Base-by-base conservation (phyloP, 2,329 filamentous ascomycete species). In the Periconia macrospinosa region DNA sequence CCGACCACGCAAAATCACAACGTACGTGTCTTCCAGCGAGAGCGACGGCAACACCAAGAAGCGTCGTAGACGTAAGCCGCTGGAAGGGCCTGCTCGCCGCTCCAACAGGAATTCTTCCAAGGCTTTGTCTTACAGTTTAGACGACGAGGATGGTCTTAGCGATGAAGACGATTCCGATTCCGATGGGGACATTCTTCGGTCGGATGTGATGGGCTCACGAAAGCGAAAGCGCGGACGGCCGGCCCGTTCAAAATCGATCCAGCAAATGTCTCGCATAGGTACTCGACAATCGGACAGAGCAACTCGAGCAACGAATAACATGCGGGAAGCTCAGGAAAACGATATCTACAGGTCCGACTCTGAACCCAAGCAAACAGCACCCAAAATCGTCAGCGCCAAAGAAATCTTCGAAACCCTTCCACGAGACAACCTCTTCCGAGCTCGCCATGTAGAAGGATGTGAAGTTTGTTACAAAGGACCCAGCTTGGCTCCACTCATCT, bases 381-480 rank as follows among this genome's bases (percentile, higher is more conserved):
- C 83, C 1, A 86, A 86, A 71, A 75, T 84, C 41, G 75, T 83
- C 13, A 85, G 86, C 14, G 83, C 76, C 6, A 73, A 92, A 59
- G 94, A 97, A 69, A 72, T 83, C 6, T 97, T 96, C 68, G 80
- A 85, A 52, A 79, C 80, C 1, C 67, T 91, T 1, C 75, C 85
- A 1, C 74, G 79, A 3, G 81, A 86, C 14, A 83, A 88, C 40
- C 75, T 81, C 2, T 99, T 99, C 71, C 81, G 82, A 50, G 76
- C 80, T 19, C 82, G 84, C 11, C 94, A 99, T 72, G 84, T 82
- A 45, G 78, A 83, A 41, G 78, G 77, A 8, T 99, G 94, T 71
- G 87, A 90, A 60, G 82, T 85, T 2, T 99, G 94, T 68, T 81
- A 82, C 9, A 77, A 82, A 45, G 77, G 81, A 19, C 71, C 76